These are phyloP conservation scores for Schizosaccharomyces cryophilus DNA, from an alignment of 805 yeast genomes.

Conservation along the genomic window DNA sequence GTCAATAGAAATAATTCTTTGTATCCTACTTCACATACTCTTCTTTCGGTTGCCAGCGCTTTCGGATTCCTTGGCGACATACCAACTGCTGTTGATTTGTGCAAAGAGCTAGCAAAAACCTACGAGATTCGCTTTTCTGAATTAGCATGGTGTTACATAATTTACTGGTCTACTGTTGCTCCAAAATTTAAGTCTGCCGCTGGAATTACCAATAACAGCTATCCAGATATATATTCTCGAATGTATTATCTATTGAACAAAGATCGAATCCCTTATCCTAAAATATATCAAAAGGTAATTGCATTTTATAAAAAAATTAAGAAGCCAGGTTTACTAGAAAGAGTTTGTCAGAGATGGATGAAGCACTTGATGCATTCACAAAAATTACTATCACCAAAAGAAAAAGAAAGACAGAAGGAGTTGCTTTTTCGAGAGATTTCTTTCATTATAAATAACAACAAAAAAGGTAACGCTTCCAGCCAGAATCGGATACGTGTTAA, in stretches of 20 bases:
- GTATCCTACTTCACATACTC: background rate
- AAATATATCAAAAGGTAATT: background rate
- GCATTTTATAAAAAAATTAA: background rate
- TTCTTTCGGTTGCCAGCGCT: background rate
- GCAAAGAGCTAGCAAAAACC: background rate
- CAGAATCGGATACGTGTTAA: too few species aligned
- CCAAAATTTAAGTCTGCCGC: background rate
- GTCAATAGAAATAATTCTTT: background rate
- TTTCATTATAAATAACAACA: too few species aligned
- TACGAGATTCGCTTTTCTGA: background rate
- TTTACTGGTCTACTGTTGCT: background rate
- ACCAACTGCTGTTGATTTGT: background rate
- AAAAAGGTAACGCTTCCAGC: too few species aligned
- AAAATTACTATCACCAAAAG: background rate
- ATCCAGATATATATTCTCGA: background rate
- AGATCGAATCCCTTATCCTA: background rate
- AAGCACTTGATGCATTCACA: background rate
- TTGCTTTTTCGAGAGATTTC: too few species aligned
- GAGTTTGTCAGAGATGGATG: background rate
- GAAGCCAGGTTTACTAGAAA: background rate
- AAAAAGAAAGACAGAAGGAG: background rate
- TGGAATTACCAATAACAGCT: background rate
- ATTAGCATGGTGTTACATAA: background rate
- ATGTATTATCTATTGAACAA: background rate
- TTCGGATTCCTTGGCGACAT: background rate